Base-by-base conservation (phyloP, 805 yeast species). In the Ogataea nitratoaversa region DNA sequence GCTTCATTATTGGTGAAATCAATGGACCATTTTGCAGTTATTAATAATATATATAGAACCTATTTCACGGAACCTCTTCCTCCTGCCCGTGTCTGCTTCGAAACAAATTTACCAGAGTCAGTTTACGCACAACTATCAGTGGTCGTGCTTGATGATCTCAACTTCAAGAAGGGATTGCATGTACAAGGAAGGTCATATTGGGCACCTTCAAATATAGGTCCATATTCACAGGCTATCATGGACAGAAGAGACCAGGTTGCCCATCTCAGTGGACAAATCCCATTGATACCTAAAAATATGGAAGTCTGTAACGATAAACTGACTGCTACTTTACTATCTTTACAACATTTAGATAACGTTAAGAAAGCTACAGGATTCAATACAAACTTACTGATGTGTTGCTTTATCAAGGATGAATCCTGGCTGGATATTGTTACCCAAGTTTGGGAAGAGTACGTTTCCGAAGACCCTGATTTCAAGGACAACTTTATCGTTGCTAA, bases 181-280 rank as follows among this genome's bases (percentile, higher is more conserved):
- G 88, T 93, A 8, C 91, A 93, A 52, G 89, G 97, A 1, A 71
- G 90, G 43, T 89, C 97, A 30, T 90, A 85, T 59, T 93, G 99
- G 99, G 98, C 97, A 0, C 99, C 99, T 0, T 91, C 95, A 28
- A 93, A 93, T 50, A 93, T 93, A 34, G 99, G 99, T 0, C 99
- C 99, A 0, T 93, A 93, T 57, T 91, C 99, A 0, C 99, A 93
- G 61, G 76, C 90, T 0, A 77, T 80, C 9, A 60, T 73, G 4
- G 80, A 78, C 46, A 59, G 54, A 12, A 56, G 56, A 16, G 75
- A 78, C 41, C 62, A 71, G 20, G 60, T 79, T 7, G 80, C 83
- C 2, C 68, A 72, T 28, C 59, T 90, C 11, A 86, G 97, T 37
- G 99, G 99, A 0, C 98, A 93, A 65, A 90, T 93, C 29, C 95